Base-by-base conservation (phyloP, 345 rosid genomes). In the Lagerstroemia speciosa region DNA sequence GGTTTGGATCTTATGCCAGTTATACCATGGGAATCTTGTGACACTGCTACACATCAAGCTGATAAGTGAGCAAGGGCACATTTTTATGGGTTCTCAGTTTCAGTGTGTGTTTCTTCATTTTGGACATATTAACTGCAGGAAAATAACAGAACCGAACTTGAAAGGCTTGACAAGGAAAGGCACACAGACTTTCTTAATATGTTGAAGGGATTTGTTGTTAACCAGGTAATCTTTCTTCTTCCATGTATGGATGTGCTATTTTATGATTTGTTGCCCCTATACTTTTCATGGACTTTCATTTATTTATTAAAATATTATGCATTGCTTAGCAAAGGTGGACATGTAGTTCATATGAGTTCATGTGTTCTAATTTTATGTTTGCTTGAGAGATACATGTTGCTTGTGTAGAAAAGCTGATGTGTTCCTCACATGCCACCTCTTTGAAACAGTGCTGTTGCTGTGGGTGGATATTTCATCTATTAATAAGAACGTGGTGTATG, bases 151-250 rank as follows among this genome's bases (percentile, higher is more conserved):
- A 80, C 46, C 66, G 99, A 94, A 78, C 86, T 89, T 68, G 95
- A 91, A 77, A 84, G 99, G 89, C 82, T 94, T 55, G 93, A 85
- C 69, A 79, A 74, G 66, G 97, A 91, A 84, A 89, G 96, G 73
- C 87, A 78, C 10, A 77, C 84, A 0, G 98, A 91, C 83, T 87
- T 91, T 74, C 76, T 84, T 78, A 89, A 80, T 84, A 93, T 91
- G 98, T 71, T 91, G 83, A 91, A 87, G 76, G 98, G 98, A 33
- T 88, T 89, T 83, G 97, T 89, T 68, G 85, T 77, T 72, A 93
- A 83, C 78, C 98, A 93, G 97, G 97, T 93, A 82, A 57, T 8
- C 36, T 58, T 5, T 27, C 34, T 27, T 58, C 34, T 58, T 2
- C 17, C 24, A 6, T 48, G 2, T 27, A 58, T 58, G 55, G 20